phyloP scores from a whole-genome alignment of 208 protist species.

The Trypanosoma melophagium region DNA sequence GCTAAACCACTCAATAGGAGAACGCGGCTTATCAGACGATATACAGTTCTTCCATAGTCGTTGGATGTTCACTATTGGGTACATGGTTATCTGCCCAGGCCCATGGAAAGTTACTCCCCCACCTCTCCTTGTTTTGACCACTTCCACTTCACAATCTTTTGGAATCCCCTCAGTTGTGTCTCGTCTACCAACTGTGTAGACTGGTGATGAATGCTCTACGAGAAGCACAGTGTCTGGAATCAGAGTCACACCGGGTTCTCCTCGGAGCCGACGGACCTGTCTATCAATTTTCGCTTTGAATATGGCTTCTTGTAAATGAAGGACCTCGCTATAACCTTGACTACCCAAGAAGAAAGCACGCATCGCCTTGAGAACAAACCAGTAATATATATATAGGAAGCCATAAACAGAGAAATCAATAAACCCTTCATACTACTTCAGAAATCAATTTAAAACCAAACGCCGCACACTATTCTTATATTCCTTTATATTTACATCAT shows the following conservation, averaged over 20 bases:
- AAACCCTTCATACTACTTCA: too few relatives aligned
- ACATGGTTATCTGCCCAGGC: constrained; percentile 86
- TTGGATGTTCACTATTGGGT: constrained; percentile 83
- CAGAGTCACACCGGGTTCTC: constrained; percentile 29
- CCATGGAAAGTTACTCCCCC: constrained; percentile 89
- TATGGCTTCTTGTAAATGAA: constrained; percentile 69
- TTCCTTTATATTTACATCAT: constrained; percentile 22
- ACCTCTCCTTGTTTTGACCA: constrained; percentile 73
- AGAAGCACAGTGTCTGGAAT: constrained; percentile 59
- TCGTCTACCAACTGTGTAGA: constrained; percentile 88
- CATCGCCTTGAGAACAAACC: constrained; percentile 34
- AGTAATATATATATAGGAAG: constrained; percentile 6
- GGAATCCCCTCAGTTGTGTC: constrained; percentile 70
- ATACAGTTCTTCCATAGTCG: constrained; percentile 61
- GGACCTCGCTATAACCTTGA: constrained; percentile 51
- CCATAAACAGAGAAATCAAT: background rate
- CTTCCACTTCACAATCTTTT: constrained; percentile 35
- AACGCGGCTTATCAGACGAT: constrained; percentile 46
- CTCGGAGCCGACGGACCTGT: constrained; percentile 41
- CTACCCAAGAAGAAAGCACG: constrained; percentile 64
- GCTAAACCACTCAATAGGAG: constrained; percentile 87
- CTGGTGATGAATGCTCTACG: constrained; percentile 74
- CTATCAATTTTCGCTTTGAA: constrained; percentile 68
- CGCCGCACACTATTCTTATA: background rate
- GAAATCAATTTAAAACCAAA: too few relatives aligned